Conservation (phyloP, 2,329 filamentous ascomycete genomes). For the Neonectria magnoliae region DNA sequence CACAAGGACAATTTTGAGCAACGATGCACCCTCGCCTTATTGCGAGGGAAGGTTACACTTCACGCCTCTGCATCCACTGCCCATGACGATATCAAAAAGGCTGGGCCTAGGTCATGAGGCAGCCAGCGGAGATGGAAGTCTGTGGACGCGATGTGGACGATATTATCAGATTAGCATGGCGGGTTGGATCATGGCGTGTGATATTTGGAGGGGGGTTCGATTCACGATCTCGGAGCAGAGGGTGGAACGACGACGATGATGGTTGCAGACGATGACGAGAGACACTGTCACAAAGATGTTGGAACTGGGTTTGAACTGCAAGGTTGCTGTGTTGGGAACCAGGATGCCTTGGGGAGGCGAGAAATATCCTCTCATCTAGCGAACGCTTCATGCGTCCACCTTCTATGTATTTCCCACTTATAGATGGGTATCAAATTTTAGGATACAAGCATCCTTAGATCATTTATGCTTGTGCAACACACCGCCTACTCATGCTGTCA, state of each 20-base stretch:
- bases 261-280: neutral
- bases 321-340: constrained; percentile 30
- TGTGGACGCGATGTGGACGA: constrained; percentile 1
- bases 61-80: constrained; percentile 14
- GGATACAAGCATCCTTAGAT: constrained; percentile 22
- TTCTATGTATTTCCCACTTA: constrained; percentile 37
- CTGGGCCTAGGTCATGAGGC: constrained; percentile 33
- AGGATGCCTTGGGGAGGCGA: constrained; percentile 21
- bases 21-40: constrained; percentile 21
- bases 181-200: constrained; percentile 6
- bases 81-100: constrained; percentile 30
- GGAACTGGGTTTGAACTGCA: constrained; percentile 22
- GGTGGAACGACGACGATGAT: neutral
- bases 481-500: neutral
- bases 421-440: constrained; percentile 40
- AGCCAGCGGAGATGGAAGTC: constrained; percentile 13
- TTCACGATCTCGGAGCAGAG: constrained; percentile 1
- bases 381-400: constrained; percentile 27
- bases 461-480: neutral
- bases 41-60: constrained; percentile 12
- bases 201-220: neutral
- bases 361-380: constrained; percentile 24
- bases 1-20: constrained; percentile 23
- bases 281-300: constrained; percentile 6
- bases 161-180: constrained; percentile 5